Evolutionary conservation across 1,284 basidiomycete species (phyloP), one percentile per base, ranked within the genome.

Genomic region (Cutaneotrichosporon spelunceum): DNA sequence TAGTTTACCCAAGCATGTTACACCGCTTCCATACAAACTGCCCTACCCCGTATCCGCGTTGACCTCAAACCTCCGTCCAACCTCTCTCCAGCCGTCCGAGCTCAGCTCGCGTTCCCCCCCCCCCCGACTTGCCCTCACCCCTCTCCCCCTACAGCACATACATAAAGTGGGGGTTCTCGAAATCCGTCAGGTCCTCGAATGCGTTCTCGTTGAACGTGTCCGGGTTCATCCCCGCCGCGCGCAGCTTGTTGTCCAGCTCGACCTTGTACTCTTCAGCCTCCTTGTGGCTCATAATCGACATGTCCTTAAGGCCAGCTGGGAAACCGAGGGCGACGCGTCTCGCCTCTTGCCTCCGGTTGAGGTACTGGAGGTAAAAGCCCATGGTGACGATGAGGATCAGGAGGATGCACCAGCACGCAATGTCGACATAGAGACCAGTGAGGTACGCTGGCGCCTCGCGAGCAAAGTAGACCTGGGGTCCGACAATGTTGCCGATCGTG

Each of bases 401-500:
- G n/a, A 70, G 62, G 44, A 70, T 36, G 54, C 64, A 64, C 72
- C 69, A 72, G 52, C 69, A 75, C 21, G 57, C 65, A 47, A 76
- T 72, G 62, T 75, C 72, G 66, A 75, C 76, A 61, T 72, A 71
- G n/a, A 75, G 69, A 53, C 73, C 73, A 16, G 73, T 75, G 60
- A 62, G 66, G 68, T 76, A 75, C 44, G 64, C 52, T 1, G 73
- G 75, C 6, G 63, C 63, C 54, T 77, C 72, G 16, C 47, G 26
- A n/a, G 64, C 33, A 14, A 74, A 68, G 68, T 75, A 77, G 53
- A 75, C 73, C 56, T 75, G 74, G 13, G 75, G 75, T 9, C 75
- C 75, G 57, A 75, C 64, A 49, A 71, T 63, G 53, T 57, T 54
- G 36, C 71, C 71, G 53, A 71, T 55, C 21, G 69, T 72, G 10